Base-by-base conservation (phyloP, 1,139 yeast genomes). In the Kodamaea ohmeri region DNA sequence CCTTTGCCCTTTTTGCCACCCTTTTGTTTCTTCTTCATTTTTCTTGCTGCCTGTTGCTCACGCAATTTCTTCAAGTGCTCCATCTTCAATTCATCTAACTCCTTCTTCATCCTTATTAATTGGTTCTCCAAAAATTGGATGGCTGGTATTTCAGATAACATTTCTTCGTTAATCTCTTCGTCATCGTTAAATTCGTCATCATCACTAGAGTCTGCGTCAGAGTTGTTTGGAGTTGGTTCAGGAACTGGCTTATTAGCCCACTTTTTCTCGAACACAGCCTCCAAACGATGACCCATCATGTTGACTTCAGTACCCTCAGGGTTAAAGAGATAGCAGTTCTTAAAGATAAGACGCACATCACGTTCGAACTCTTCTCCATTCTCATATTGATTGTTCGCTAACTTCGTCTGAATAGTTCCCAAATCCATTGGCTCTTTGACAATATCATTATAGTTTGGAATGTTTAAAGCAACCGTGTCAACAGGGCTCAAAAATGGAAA, bases 221-320 rank as follows among this genome's bases (percentile, higher is more conserved):
- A 60, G 34, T 63, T 57, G 47, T 64, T 57, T 36, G 73, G 61
- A 53, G 80, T 51, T 30, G 80, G 78, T 17, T 81, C 83, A 12
- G 89, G 80, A 18, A 76, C 67, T n/a, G 98, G 98, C 62, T 83
- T 78, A 49, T 87, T 90, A 12, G 79, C 75, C 97, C 97, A 92
- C 59, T 82, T 84, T 56, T 84, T 82, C 53, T 88, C 87, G 57
- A 92, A 92, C 6, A 86, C 76, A 19, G 80, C 80, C 60, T 92
- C 97, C 44, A 92, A 68, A 50, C 88, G 77, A 56, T 87, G 95
- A 18, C 98, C 98, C 96, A 92, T 86, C 75, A 79, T 76, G 60
- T 90, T 88, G 27, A 94, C 98, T 34, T 95, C 95, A 8, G 96
- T 82, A 6, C 96, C 96, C 52, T 87, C 96, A 1, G 98, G 97